phyloP scores from a whole-genome alignment of 1,284 basidiomycete species.

The Sphagnurus paluster region DNA sequence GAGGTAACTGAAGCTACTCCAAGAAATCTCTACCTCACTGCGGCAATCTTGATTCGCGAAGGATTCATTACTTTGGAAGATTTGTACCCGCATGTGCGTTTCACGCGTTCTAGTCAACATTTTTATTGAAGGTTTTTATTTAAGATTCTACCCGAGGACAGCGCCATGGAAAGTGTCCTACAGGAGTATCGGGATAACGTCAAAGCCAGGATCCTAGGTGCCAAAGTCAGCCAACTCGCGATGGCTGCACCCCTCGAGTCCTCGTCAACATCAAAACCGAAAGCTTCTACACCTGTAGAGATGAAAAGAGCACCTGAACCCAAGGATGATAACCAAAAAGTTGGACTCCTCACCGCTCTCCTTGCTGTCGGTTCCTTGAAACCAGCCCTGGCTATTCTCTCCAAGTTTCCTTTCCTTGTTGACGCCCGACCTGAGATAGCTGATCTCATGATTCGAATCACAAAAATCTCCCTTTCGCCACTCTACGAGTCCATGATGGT shows the following conservation, averaged over 20 bases:
- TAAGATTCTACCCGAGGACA: constrained; percentile 76
- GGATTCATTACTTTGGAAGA: constrained; percentile 85
- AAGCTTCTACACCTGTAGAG: constrained; percentile 37
- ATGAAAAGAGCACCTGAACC: constrained; percentile 42
- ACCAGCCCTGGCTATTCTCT: constrained; percentile 77
- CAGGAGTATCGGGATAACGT: constrained; percentile 71
- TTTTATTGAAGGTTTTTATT: not conserved
- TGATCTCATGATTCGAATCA: constrained; percentile 77
- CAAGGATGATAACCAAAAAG: constrained; percentile 80
- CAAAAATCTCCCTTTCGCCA: constrained; percentile 67
- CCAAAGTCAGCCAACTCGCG: constrained; percentile 79
- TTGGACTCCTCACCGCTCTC: constrained; percentile 78
- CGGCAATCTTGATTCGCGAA: constrained; percentile 88
- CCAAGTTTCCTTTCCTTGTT: constrained; percentile 85
- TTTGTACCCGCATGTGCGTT: constrained; percentile 78
- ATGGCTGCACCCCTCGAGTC: constrained; percentile 89
- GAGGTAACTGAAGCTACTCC: constrained; percentile 65
- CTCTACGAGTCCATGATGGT: constrained; percentile 62
- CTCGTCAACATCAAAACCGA: constrained; percentile 36
- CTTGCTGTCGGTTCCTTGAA: constrained; percentile 84
- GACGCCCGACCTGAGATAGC: constrained; percentile 82
- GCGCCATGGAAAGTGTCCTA: constrained; percentile 68
- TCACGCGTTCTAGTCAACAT: not conserved
- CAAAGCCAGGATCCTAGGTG: constrained; percentile 62
- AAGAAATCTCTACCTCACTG: constrained; percentile 75